These are phyloP conservation scores for Hypoxylon sp. DNA, from an alignment of 2,329 filamentous ascomycete genomes.

Conservation along the genomic window DNA sequence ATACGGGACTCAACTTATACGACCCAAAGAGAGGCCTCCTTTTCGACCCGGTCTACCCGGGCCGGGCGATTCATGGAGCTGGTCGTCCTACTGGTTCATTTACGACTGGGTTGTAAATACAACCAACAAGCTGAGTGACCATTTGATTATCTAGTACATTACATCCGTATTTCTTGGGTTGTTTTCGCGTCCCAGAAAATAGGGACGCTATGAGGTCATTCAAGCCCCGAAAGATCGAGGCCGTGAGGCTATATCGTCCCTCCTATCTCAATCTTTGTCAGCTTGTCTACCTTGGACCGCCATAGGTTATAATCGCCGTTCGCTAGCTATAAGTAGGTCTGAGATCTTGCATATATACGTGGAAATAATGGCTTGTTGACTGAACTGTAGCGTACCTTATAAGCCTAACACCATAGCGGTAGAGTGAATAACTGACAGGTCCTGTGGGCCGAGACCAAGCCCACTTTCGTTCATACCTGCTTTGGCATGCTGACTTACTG, in stretches of 20 bases:
- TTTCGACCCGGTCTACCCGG: constrained; percentile 27
- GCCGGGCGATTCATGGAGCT: constrained; percentile 18
- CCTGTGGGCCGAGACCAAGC: constrained; percentile 9
- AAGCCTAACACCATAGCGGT: constrained; percentile 10
- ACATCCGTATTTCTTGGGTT: constrained; percentile 14
- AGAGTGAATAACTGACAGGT: constrained; percentile 2
- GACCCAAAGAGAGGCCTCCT: constrained; percentile 25
- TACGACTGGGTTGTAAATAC: constrained; percentile 38
- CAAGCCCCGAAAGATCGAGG: constrained; percentile 12
- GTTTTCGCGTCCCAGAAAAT: constrained; percentile 8
- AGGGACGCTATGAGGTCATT: constrained; percentile 9
- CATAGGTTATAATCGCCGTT: constrained; percentile 12
- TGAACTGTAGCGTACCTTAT: constrained; percentile 13
- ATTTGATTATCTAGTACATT: constrained; percentile 22
- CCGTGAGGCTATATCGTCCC: constrained; percentile 17
- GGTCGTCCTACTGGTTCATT: constrained; percentile 36
- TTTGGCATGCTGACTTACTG: constrained; percentile 15
- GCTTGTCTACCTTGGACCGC: constrained; percentile 29
- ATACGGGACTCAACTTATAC: constrained; percentile 35
- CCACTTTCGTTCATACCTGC: constrained; percentile 23
- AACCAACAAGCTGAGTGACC: constrained; percentile 15
- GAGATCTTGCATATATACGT: constrained; percentile 8
- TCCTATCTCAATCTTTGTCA: constrained; percentile 25
- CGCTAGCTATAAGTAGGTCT: constrained; percentile 4
- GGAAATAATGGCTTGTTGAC: constrained; percentile 10